Evolutionary conservation across 2,329 filamentous ascomycete genomes (phyloP).

Genomic region (Fusarium scirpi): DNA sequence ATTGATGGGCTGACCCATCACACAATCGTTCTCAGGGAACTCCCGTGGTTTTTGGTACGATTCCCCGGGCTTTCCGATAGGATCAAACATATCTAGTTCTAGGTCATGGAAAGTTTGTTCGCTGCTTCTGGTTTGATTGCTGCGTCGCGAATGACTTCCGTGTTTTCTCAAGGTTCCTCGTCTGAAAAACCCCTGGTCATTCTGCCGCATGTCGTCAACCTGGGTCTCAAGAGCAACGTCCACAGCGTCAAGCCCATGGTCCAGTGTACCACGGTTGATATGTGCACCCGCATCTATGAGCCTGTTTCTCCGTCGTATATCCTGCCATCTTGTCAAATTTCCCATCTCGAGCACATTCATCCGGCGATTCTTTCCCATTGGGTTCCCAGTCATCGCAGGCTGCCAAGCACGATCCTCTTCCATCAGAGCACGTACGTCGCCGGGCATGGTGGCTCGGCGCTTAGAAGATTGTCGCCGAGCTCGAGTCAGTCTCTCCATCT

Average conservation of each 20-base stretch:
- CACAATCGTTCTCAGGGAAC: conserved; percentile 51
- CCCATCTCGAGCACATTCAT: conserved; percentile 80
- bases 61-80: conserved; percentile 20
- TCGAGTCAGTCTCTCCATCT: conserved; percentile 66
- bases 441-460: conserved; percentile 58
- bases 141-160: conserved; percentile 42
- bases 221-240: conserved; percentile 55
- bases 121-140: conserved; percentile 49
- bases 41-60: conserved; percentile 29
- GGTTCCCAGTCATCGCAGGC: conserved; percentile 78
- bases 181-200: conserved; percentile 50
- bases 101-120: conserved; percentile 46
- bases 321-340: conserved; percentile 75
- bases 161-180: conserved; percentile 45
- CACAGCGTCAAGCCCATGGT: conserved; percentile 53
- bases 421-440: conserved; percentile 55
- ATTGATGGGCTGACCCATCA: conserved; percentile 53
- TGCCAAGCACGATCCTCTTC: conserved; percentile 72
- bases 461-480: conserved; percentile 62
- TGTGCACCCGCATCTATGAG: conserved; percentile 62
- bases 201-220: conserved; percentile 51
- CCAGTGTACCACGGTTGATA: conserved; percentile 53
- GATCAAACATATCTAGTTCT: conserved; percentile 48
- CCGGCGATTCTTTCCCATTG: conserved; percentile 73
- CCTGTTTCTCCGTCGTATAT: conserved; percentile 73